Evolutionary conservation across 805 yeast genomes (phyloP).

Genomic region (Lipomyces anomalus): DNA sequence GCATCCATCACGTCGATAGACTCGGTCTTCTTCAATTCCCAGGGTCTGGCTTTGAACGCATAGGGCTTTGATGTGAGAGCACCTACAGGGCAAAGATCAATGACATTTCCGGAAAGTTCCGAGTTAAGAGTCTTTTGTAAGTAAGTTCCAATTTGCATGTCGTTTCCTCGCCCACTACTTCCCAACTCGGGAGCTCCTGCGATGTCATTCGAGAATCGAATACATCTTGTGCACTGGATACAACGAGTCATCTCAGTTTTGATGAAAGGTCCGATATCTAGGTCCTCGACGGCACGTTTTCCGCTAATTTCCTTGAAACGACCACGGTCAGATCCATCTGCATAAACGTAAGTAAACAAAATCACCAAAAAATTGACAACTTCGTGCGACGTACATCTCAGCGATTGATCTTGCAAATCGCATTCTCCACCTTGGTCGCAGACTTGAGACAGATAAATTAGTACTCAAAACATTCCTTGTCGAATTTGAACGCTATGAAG

Average conservation of each 20-base stretch:
- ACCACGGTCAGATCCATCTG: slow-evolving; percentile 80
- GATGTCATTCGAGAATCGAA: slow-evolving; percentile 80
- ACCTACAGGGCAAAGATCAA: slow-evolving; percentile 88
- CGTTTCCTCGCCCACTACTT: slow-evolving; percentile 84
- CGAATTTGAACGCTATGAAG: no score
- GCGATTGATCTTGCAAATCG: slow-evolving; percentile 81
- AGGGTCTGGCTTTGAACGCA: slow-evolving; percentile 87
- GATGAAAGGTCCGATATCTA: slow-evolving; percentile 82
- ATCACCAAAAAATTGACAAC: not conserved
- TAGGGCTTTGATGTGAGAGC: slow-evolving; percentile 86
- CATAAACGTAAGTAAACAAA: not conserved
- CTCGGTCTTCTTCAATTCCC: slow-evolving; percentile 89
- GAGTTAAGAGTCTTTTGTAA: slow-evolving; percentile 78
- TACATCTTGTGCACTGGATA: slow-evolving; percentile 88
- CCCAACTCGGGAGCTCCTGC: slow-evolving; percentile 93
- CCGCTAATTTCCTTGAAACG: slow-evolving; percentile 76
- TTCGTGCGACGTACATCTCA: slow-evolving; percentile 47
- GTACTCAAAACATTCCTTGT: no score
- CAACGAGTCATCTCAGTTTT: slow-evolving; percentile 90
- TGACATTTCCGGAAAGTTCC: slow-evolving; percentile 79
- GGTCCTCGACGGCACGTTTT: slow-evolving; percentile 85
- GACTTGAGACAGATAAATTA: no score
- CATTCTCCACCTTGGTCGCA: slow-evolving; percentile 96
- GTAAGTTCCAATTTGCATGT: slow-evolving; percentile 86
- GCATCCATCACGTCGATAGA: slow-evolving; percentile 80